Evolutionary conservation across 345 rosid genomes (phyloP).

Genomic region (thale cress (Arabidopsis thaliana)): TAIR10.1 NC_003074.8:16231001-16231500

Average conservation of each 20-base stretch:
- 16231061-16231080: not conserved
- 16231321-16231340: not conserved
- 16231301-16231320: conserved; percentile 3
- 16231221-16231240: not conserved
- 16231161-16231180: not conserved
- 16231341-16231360: not conserved
- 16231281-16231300: not conserved
- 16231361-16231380: not conserved
- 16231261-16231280: not conserved
- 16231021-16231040: not conserved
- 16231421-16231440: not conserved
- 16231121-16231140: conserved; percentile 12
- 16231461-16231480: not conserved
- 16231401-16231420: not conserved
- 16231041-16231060: not conserved
- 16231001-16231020: not conserved
- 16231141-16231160: not conserved
- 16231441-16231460: not conserved
- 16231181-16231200: conserved; percentile 9
- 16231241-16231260: not conserved
- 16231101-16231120: not conserved
- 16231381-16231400: not conserved
- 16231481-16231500: not conserved
- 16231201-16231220: not conserved
- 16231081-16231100: not conserved